A percentile compares a stretch with the other conserved stretches of the same genome.
phyloP scores from a whole-genome alignment of 805 yeast genomes.

The Sugiyamaella floridensis region DNA sequence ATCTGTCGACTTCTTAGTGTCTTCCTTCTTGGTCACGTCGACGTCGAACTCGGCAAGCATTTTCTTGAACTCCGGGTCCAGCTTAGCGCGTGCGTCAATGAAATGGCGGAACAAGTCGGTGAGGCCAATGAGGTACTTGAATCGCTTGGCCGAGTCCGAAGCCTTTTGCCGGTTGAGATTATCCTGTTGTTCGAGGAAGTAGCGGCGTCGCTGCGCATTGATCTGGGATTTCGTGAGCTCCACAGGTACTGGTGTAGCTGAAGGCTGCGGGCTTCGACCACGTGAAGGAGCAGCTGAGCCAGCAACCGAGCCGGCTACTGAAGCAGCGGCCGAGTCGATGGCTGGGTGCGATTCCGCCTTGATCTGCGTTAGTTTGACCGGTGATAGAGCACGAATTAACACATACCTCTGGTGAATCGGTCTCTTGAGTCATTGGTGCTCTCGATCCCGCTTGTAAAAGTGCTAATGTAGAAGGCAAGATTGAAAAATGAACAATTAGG shows the following conservation, averaged over 20 bases:
- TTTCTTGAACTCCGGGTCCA: constrained; percentile 55
- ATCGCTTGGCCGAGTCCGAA: constrained; percentile 67
- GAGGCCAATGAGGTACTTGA: constrained; percentile 70
- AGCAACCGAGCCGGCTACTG: constrained; percentile 1
- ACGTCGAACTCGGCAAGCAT: constrained; percentile 28
- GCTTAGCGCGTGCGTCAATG: constrained; percentile 71
- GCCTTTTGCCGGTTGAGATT: constrained; percentile 24
- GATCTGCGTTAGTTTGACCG: not conserved
- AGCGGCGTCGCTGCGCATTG: constrained; percentile 21
- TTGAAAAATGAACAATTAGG: not conserved
- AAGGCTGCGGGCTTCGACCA: constrained; percentile 12
- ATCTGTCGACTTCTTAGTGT: constrained; percentile 17
- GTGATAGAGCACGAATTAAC: too few relatives aligned
- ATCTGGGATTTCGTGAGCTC: constrained; percentile 22
- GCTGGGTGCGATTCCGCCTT: not conserved
- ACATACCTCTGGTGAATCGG: not conserved
- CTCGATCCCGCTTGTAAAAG: not conserved
- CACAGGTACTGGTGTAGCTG: constrained; percentile 19
- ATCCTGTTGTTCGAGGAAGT: constrained; percentile 27
- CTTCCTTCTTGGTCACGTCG: constrained; percentile 13
- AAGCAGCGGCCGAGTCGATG: not conserved
- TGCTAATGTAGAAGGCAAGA: not conserved
- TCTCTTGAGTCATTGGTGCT: not conserved
- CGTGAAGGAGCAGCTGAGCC: constrained; percentile 11
- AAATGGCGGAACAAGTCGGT: constrained; percentile 86